Base-by-base conservation (phyloP, 2,329 filamentous ascomycete genomes). In the Fusarium sambucinum region DNA sequence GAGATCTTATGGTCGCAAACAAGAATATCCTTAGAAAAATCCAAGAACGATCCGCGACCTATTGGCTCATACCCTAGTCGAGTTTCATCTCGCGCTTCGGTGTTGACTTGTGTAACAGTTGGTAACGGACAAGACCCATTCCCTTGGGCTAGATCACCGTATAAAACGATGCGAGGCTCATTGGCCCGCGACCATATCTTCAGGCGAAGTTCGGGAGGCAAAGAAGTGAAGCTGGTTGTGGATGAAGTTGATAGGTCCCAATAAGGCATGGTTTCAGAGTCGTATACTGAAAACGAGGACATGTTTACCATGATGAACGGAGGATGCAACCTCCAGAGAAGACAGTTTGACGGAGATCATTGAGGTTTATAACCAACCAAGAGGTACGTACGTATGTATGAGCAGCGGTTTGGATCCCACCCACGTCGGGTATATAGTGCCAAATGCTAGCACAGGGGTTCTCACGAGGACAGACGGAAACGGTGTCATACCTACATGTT, bases 1-100 rank as follows among this genome's bases (percentile, higher is more conserved):
- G 76, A 73, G 51, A 80, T 77, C 57, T 71, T 77, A 58, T 77
- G 73, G 62, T 80, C 79, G 65, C 79, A 80, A 52, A 80, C 76
- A 38, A 80, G 60, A 37, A 80, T 80, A 53, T 80, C 79, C 47
- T 74, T 71, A 13, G 73, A 70, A 51, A 80, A 80, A 50, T 80
- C 71, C 57, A 80, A 73, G 57, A 77, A 78, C 14, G 78, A 80
- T 29, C 79, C 78, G 30, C 71, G 66, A 30, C 75, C 76, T 58
- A 77, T 74, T 23, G 74, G 66, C 62, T 80, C 77, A 64, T 79
- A 80, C 33, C 76, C 77, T 44, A 70, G 60, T 32, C 77, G 75
- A 33, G 76, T 77, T 69, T 79, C 77, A 23, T 70, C 56, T 27
- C 78, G 77, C 29, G 78, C 72, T 58, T 80, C 77, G 17, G 69